Evolutionary conservation across 23 red algal genomes (phyloP), one percentile per base, ranked within the genome.

Genomic region (Gracilaria vermiculophylla): DNA sequence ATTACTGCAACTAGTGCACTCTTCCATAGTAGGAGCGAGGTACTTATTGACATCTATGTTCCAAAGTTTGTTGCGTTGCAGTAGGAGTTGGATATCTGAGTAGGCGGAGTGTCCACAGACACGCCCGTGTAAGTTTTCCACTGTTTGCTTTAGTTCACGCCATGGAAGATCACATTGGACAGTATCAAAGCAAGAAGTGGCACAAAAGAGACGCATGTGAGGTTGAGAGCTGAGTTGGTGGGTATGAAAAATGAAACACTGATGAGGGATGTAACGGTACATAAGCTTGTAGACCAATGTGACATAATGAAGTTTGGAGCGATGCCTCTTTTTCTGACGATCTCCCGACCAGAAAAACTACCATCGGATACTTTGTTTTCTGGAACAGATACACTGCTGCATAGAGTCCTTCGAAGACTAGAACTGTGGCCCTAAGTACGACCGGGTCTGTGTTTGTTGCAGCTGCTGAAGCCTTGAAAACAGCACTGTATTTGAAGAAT

Each of bases 41-140:
- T 85, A 72, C 45, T 85, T 85, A n/a, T 69, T 0, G 3, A 85
- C 64, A 9, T 11, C 20, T 12, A 48, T 12, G 29, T 29, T 53
- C 81, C 81, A 85, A 11, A 72, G n/a, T 28, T 51, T 44, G 61
- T 85, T 71, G 31, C 81, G 28, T 53, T 85, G 16, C 15, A 85
- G 15, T 23, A 81, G 23, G 9, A 72, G 0, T n/a, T 53, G 11
- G 24, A 85, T 85, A 53, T 72, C 81, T 15, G 81, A 33, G 36
- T 70, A 72, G 0, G 17, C 0, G 34, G 81, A 11, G 39, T 72
- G 62, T 24, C 81, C 64, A 51, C 81, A 85, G 8, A 85, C 81
- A 71, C 72, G 60, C 14, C 3, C 12, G 64, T 72, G 62, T 8
- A 70, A 60, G 51, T 85, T 85, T 17, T 69, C 62, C 0, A 85